phyloP scores from a whole-genome alignment of 176 grass and related monocot species.

The Lolium multiflorum region DNA sequence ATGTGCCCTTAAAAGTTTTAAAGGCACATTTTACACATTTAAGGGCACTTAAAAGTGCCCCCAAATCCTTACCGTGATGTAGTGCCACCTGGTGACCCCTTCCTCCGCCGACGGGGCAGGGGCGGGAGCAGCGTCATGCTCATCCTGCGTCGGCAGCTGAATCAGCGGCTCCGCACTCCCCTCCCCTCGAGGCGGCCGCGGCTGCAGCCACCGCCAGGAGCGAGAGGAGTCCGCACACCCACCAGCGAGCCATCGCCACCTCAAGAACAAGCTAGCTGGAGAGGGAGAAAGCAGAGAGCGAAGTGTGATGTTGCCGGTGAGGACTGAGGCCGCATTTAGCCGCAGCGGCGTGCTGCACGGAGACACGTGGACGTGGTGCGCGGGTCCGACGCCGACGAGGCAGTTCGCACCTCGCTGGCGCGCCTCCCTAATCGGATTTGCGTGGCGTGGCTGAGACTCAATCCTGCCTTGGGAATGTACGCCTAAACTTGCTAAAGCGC shows the following conservation, averaged over 20 bases:
- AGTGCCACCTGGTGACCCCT: constrained; percentile 58
- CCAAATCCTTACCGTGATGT: too few species aligned
- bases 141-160: constrained; percentile 56
- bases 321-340: neutral
- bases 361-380: neutral
- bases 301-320: neutral
- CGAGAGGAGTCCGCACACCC: constrained; percentile 36
- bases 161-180: constrained; percentile 59
- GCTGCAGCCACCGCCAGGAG: constrained; percentile 39
- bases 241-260: constrained; percentile 36
- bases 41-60: too few species aligned
- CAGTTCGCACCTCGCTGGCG: neutral
- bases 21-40: too few species aligned
- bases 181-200: constrained; percentile 23
- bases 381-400: neutral
- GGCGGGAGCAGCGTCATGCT: neutral
- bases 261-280: neutral
- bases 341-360: neutral
- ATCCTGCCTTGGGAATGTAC: neutral
- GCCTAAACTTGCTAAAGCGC: neutral
- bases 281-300: neutral
- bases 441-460: neutral
- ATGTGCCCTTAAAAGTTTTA: too few species aligned
- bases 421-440: neutral
- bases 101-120: neutral